Base-by-base conservation (phyloP, 2,329 filamentous ascomycete genomes). In the Xylariaceae sp. region DNA sequence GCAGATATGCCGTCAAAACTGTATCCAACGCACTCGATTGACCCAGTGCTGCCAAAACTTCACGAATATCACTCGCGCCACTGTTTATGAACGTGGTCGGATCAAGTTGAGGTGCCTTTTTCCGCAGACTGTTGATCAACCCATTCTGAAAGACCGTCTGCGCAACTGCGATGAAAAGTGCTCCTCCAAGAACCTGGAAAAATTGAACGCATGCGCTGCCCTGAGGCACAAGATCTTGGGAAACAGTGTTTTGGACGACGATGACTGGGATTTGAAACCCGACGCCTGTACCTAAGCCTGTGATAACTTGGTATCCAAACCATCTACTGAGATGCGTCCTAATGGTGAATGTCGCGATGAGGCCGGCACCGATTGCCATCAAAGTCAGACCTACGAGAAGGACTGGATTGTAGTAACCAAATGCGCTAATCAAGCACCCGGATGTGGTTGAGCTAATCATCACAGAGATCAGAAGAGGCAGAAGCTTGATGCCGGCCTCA, bases 131-230 rank as follows among this genome's bases (percentile, higher is more conserved):
- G 3, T 74, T 66, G 42, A 82, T 71, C 16, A 89, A 71, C 0
- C 78, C 81, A 61, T 88, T 87, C 56, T 82, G 79, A 71, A 89
- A 88, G 42, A 88, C 76, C 17, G 84, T 82, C 65, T 89, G 83
- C 0, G 81, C 80, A 10, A 87, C 80, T 6, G 81, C 79, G 44
- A 89, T 79, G 58, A 82, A 81, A 19, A 89, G 69, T 2, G 86
- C 83, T 3, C 85, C 85, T 39, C 85, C 85, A 3, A 89, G 74
- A 1, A 77, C 76, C 63, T 88, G 83, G 70, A 82, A 83, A 69
- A 89, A 87, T 34, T 77, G 74, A 1, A 81, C 73, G 46, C 71
- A 76, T 6, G 78, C 77, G 5, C 75, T 79, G 28, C 70, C 80
- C 1, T 79, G 71, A 1, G 79, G 75, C 14, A 81, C 71, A 51